A percentile compares a stretch with the other conserved stretches of the same genome.
phyloP scores from a whole-genome alignment of 73 alveolate species.

The Paramecium biaurelia region DNA sequence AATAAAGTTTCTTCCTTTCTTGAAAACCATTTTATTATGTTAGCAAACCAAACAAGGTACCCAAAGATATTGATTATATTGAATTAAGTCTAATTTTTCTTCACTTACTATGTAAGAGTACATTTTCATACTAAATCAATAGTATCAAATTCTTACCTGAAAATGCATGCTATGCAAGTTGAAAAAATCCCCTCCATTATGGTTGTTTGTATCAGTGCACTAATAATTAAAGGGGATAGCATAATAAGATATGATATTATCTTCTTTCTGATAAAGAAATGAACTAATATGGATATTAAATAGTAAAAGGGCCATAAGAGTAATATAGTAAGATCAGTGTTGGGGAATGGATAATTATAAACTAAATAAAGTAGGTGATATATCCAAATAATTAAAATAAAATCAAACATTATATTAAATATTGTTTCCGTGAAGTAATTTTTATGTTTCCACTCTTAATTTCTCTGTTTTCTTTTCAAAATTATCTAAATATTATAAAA shows the following conservation, averaged over 20 bases:
- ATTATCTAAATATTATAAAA: not conserved
- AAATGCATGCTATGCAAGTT: not conserved
- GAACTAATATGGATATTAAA: not conserved
- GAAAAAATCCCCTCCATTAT: not conserved
- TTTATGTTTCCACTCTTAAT: constrained; percentile 1
- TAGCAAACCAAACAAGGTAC: not conserved
- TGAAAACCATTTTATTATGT: not conserved
- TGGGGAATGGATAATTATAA: not conserved
- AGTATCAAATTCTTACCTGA: not conserved
- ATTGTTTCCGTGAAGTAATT: constrained; percentile 24
- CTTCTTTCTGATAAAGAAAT: not conserved
- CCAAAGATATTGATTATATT: not conserved
- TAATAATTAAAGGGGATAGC: not conserved
- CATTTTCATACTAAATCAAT: not conserved
- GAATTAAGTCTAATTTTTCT: not conserved
- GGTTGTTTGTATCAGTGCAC: not conserved
- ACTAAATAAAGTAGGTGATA: constrained; percentile 1
- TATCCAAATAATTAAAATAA: not conserved
- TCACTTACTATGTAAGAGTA: not conserved
- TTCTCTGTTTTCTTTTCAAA: constrained; percentile 24
- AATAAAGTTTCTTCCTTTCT: not conserved
- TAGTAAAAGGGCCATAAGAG: not conserved
- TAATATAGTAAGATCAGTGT: not conserved
- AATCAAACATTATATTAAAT: constrained; percentile 9
- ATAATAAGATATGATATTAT: not conserved